Evolutionary conservation across 2,329 filamentous ascomycete species (phyloP).

Genomic region (Colletotrichum sp.): DNA sequence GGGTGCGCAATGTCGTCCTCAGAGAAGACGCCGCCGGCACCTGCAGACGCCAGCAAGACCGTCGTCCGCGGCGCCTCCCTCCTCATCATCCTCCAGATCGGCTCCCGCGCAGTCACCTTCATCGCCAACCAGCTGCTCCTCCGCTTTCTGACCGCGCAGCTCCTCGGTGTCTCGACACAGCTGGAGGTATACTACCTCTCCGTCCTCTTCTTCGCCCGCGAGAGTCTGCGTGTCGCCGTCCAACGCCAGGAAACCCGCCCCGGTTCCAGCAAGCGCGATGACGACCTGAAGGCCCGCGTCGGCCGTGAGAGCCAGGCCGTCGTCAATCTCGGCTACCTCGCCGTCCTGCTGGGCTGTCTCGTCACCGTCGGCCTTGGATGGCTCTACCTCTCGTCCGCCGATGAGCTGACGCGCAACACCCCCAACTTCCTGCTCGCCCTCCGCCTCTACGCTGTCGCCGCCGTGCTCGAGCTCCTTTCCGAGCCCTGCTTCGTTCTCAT

Average conservation of each 20-base stretch:
- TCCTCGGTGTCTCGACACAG: slow-evolving; percentile 86
- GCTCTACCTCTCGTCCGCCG: slow-evolving; percentile 67
- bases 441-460: slow-evolving; percentile 60
- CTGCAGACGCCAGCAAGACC: slow-evolving; percentile 22
- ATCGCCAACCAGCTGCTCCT: slow-evolving; percentile 89
- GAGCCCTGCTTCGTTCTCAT: slow-evolving; percentile 91
- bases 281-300: slow-evolving; percentile 29
- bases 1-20: neutral
- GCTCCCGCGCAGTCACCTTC: slow-evolving; percentile 89
- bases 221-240: slow-evolving; percentile 88
- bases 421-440: slow-evolving; percentile 66
- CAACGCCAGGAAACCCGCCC: slow-evolving; percentile 66
- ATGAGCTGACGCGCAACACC: slow-evolving; percentile 54
- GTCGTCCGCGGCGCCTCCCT: slow-evolving; percentile 77
- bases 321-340: slow-evolving; percentile 87
- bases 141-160: slow-evolving; percentile 82
- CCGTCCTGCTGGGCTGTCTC: slow-evolving; percentile 70
- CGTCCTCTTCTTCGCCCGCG: slow-evolving; percentile 92
- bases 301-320: slow-evolving; percentile 70
- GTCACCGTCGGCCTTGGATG: slow-evolving; percentile 69
- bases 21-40: neutral
- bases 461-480: slow-evolving; percentile 76
- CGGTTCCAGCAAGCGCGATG: slow-evolving; percentile 24
- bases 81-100: slow-evolving; percentile 86
- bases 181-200: slow-evolving; percentile 93